Conservation (phyloP, 345 rosid species). For the Acer saccharum region DNA sequence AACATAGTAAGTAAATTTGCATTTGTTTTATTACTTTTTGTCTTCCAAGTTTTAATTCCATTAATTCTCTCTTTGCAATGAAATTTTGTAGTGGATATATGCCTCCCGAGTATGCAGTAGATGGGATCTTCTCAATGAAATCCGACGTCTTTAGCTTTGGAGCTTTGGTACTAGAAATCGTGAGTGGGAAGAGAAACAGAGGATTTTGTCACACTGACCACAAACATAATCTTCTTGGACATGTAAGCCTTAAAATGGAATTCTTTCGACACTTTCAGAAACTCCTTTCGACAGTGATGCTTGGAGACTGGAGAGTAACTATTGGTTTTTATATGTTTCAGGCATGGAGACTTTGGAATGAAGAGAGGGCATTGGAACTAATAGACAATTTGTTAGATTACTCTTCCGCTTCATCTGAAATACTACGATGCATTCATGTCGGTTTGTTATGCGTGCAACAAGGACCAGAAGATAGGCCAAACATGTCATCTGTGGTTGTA, state of each 20-base stretch:
- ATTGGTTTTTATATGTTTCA: neutral
- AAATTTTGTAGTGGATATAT: too few relatives aligned
- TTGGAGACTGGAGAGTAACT: neutral
- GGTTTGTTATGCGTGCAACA: constrained; percentile 26
- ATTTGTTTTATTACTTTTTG: too few relatives aligned
- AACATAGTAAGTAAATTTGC: too few relatives aligned
- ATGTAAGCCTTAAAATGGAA: constrained; percentile 2
- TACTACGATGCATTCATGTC: constrained; percentile 19
- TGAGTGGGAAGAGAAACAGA: constrained; percentile 13
- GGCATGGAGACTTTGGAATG: constrained; percentile 27
- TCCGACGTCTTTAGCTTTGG: too few relatives aligned
- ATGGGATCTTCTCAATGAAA: too few relatives aligned
- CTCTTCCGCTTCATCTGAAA: neutral
- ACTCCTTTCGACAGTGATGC: too few relatives aligned
- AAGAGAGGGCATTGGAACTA: constrained; percentile 14
- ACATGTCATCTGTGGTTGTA: constrained; percentile 23
- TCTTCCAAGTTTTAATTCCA: neutral
- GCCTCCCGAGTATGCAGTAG: too few relatives aligned
- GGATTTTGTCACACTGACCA: constrained; percentile 26
- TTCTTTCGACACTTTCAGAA: too few relatives aligned
- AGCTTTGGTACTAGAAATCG: too few relatives aligned
- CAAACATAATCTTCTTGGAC: constrained; percentile 23
- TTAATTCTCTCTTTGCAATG: too few relatives aligned
- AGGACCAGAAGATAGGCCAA: constrained; percentile 26
- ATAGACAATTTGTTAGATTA: neutral